Evolutionary conservation across 2,329 filamentous ascomycete species (phyloP).

Genomic region (Aspergillus candidus): DNA sequence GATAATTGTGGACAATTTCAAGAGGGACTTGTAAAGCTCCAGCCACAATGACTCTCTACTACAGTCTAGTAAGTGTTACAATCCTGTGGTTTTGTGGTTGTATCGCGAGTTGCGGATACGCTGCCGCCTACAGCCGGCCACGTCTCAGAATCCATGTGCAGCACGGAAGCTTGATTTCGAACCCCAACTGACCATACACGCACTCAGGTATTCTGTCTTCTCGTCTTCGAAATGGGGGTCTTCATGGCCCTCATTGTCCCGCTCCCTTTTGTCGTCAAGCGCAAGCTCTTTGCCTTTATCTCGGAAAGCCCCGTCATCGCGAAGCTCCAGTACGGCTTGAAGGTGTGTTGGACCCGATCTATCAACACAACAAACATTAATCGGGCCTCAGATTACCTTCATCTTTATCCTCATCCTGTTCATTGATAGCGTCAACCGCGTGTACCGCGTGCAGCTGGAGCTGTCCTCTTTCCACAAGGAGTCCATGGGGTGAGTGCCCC

Average conservation of each 20-base stretch:
- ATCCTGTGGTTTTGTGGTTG: background rate
- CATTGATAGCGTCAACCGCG: conserved; percentile 90
- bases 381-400: conserved; percentile 68
- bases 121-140: conserved; percentile 19
- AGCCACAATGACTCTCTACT: conserved; percentile 61
- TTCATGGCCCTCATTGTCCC: conserved; percentile 59
- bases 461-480: conserved; percentile 66
- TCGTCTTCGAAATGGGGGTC: conserved; percentile 46
- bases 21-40: background rate
- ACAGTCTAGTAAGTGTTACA: conserved; percentile 53
- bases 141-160: conserved; percentile 4
- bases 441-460: conserved; percentile 94
- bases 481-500: conserved; percentile 45
- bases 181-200: conserved; percentile 7
- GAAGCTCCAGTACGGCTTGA: conserved; percentile 94
- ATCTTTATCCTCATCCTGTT: conserved; percentile 99
- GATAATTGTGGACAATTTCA: background rate
- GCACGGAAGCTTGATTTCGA: background rate
- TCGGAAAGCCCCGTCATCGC: conserved; percentile 80
- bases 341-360: conserved; percentile 48
- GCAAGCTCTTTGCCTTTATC: conserved; percentile 91
- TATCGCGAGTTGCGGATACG: conserved; percentile 4
- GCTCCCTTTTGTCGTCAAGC: conserved; percentile 77
- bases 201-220: conserved; percentile 43
- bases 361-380: background rate